A percentile compares a stretch with the other conserved stretches of the same genome.
Evolutionary conservation across 495 filamentous ascomycete species (phyloP).

Genomic region (Viridothelium virens): DNA sequence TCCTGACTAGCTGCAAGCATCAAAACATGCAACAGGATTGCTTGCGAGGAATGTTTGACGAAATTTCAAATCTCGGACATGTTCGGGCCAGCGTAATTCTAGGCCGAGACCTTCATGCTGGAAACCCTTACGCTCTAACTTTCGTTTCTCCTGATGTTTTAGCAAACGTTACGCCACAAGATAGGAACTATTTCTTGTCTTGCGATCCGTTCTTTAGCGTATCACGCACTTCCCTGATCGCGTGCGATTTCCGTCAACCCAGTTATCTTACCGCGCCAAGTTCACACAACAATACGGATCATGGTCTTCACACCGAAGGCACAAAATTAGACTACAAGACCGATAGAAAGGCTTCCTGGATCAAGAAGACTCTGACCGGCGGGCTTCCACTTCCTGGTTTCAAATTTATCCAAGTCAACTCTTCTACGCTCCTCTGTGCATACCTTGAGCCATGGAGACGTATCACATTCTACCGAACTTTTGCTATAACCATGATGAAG

Average conservation of each 20-base stretch:
- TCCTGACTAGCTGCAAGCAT: constrained; percentile 9
- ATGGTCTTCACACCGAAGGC: background rate
- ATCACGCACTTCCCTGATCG: background rate
- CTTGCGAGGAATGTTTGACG: constrained; percentile 9
- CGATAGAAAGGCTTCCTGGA: constrained; percentile 1
- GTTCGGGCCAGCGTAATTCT: background rate
- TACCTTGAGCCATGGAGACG: constrained; percentile 10
- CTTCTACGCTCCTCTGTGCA: constrained; percentile 3
- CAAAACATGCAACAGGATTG: constrained; percentile 4
- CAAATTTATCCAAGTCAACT: background rate
- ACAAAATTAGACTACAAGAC: constrained; percentile 5
- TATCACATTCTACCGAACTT: constrained; percentile 4
- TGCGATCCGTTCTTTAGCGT: constrained; percentile 7
- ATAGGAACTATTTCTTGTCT: constrained; percentile 8
- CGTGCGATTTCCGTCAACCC: constrained; percentile 8
- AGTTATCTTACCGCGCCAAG: background rate
- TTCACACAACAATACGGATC: background rate
- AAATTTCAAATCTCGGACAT: constrained; percentile 10
- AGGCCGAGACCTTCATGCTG: background rate
- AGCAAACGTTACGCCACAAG: constrained; percentile 4
- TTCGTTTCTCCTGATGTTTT: constrained; percentile 7
- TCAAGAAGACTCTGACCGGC: constrained; percentile 6
- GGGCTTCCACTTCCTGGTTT: constrained; percentile 1
- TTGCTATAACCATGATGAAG: constrained; percentile 10
- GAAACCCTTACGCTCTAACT: background rate